phyloP scores from a whole-genome alignment of 495 filamentous ascomycete species.

The Podospora anserina region DNA sequence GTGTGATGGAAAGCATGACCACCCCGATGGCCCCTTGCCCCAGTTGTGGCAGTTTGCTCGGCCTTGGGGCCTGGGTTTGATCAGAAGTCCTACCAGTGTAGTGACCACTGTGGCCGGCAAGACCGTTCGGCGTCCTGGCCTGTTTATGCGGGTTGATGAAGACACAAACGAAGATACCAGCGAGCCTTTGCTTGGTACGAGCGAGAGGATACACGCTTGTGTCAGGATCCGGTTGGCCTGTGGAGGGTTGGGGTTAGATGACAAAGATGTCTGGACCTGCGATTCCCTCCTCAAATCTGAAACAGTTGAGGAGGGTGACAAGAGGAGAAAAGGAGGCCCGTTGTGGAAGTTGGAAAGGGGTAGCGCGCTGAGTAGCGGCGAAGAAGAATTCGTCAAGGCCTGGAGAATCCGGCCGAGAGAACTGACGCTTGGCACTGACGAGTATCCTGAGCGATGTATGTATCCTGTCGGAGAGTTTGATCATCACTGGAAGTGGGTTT shows the following conservation, averaged over 20 bases:
- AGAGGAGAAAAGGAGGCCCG: conserved; percentile 4
- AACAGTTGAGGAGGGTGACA: conserved; percentile 1
- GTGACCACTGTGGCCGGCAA: conserved; percentile 28
- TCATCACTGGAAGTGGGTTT: conserved; percentile 32
- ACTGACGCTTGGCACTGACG: background rate
- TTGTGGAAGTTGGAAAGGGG: conserved; percentile 26
- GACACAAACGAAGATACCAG: conserved; percentile 33
- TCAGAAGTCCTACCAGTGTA: conserved; percentile 23
- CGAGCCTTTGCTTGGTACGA: conserved; percentile 30
- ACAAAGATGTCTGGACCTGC: conserved; percentile 29
- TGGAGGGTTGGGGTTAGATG: conserved; percentile 30
- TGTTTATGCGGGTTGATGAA: conserved; percentile 30
- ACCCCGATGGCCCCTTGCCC: conserved; percentile 11
- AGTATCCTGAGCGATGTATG: conserved; percentile 24
- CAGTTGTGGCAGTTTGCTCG: conserved; percentile 27
- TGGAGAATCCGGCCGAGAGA: conserved; percentile 15
- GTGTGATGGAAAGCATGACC: conserved; percentile 23
- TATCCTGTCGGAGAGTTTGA: conserved; percentile 27
- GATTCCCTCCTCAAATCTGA: conserved; percentile 14
- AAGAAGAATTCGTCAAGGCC: background rate
- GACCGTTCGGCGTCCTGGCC: conserved; percentile 31
- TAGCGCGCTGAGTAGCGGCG: background rate
- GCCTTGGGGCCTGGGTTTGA: conserved; percentile 27
- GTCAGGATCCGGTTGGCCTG: conserved; percentile 30
- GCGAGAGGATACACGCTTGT: conserved; percentile 28